Percentiles rank a stretch among this genome's conserved stretches.
phyloP scores from a whole-genome alignment of 352 stramenopile genomes.

The Pilasporangium apinafurcum region DNA sequence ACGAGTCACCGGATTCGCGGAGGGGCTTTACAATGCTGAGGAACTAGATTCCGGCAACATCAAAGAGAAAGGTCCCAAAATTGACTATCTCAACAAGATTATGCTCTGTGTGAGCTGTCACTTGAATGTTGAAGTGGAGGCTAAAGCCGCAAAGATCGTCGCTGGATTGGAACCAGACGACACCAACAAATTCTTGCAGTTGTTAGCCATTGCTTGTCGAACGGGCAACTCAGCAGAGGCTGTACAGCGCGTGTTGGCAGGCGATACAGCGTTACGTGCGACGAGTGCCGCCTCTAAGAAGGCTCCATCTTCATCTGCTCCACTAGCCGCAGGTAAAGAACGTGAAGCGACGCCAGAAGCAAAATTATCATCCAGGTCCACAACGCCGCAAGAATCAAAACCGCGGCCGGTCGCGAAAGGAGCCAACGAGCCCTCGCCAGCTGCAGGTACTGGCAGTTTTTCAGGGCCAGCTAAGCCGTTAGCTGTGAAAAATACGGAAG shows the following conservation, averaged over 20 bases:
- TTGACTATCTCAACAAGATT: constrained; percentile 87
- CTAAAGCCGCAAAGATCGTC: constrained; percentile 84
- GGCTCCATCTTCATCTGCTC: not conserved
- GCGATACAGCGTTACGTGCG: constrained; percentile 37
- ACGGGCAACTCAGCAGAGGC: constrained; percentile 55
- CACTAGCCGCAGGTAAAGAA: constrained; percentile 14
- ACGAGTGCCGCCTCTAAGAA: constrained; percentile 27
- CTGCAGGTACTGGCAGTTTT: constrained; percentile 29
- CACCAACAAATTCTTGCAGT: constrained; percentile 92
- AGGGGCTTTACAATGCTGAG: constrained; percentile 77
- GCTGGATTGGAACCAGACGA: constrained; percentile 91
- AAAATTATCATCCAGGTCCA: constrained; percentile 48
- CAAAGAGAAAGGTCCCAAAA: constrained; percentile 92
- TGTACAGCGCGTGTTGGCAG: constrained; percentile 63
- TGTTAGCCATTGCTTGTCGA: constrained; percentile 78
- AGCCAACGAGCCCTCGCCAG: constrained; percentile 18
- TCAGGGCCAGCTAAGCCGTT: constrained; percentile 49
- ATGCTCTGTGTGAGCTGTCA: constrained; percentile 87
- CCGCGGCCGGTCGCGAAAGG: constrained; percentile 20
- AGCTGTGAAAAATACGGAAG: constrained; percentile 33
- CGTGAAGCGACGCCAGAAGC: constrained; percentile 47
- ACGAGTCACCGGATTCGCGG: constrained; percentile 72
- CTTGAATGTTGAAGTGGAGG: constrained; percentile 84
- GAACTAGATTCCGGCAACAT: constrained; percentile 89
- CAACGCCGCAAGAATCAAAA: constrained; percentile 55